Evolutionary conservation across 2,329 filamentous ascomycete genomes (phyloP), one percentile per base, ranked within the genome.

Genomic region (Pezicula carpinea): DNA sequence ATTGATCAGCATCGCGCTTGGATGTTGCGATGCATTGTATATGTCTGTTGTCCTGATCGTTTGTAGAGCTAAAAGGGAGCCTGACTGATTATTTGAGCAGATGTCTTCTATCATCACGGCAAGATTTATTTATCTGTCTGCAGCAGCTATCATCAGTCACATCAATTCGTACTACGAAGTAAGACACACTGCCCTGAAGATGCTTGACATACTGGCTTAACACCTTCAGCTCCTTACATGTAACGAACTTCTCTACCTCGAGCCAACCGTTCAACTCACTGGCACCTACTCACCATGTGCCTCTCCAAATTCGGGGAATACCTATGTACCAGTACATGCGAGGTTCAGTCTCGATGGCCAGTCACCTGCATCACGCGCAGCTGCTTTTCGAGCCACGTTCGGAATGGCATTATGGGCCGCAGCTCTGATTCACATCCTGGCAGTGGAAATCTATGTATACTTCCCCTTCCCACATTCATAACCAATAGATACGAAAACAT

Each of bases 1-100:
- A 78, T 86, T 41, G 78, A 83, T 26, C 74, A 83, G 55, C 80
- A 84, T 50, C 70, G 80, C 1, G 76, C 77, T 3, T 84, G 79
- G 80, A 84, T 83, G 80, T 56, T 84, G 23, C 62, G 80, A 18
- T 69, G 73, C 6, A 76, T 74, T 74, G 64, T 74, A 33, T 73
- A 73, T 51, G 68, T 74, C n/a, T 70, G 70, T 79, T 21, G 69
- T 79, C 29, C 63, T 76, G 34, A 63, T 72, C 46, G n/a, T n/a
- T n/a, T n/a, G n/a, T n/a, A 61, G 74, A 32, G 54, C 67, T 1
- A 68, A 70, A 1, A 52, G 51, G 2, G 14, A 32, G 29, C 7
- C 14, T 32, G 14, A 32, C 29, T 32, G n/a, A n/a, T n/a, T n/a
- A n/a, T n/a, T n/a, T 32, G 8, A 14, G 14, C 29, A 32, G 29